A percentile compares a stretch with the other conserved stretches of the same genome.
These are phyloP conservation scores for Boletus sp. DNA, from an alignment of 768 basidiomycete genomes.

Conservation along the genomic window DNA sequence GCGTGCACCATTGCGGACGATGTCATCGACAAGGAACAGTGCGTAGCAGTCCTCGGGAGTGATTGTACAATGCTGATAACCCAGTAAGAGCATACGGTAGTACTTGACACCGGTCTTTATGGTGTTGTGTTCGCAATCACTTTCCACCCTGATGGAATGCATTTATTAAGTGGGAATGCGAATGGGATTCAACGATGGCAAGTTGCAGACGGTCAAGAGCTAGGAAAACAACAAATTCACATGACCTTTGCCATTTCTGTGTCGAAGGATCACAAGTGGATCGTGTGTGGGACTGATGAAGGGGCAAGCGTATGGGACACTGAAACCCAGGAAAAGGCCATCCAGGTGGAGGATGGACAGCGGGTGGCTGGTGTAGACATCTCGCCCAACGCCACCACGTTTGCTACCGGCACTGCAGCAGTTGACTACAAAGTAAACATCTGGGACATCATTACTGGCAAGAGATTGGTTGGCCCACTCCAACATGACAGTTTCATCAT, in stretches of 20 bases:
- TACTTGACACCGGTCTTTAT: neutral
- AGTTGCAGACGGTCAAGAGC: neutral
- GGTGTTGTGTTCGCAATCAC: no score
- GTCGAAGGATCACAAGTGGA: neutral
- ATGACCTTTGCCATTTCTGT: neutral
- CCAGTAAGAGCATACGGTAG: neutral
- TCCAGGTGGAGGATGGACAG: neutral
- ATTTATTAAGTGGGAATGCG: neutral
- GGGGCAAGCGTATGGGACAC: neutral
- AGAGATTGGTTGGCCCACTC: neutral
- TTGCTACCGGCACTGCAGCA: neutral
- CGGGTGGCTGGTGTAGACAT: neutral
- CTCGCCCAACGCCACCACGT: neutral
- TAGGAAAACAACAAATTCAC: neutral
- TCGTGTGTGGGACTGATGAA: neutral
- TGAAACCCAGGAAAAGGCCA: neutral
- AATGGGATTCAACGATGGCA: neutral
- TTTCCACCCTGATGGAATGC: neutral
- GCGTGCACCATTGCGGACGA: neutral
- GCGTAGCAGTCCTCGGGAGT: neutral
- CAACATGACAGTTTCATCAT: neutral
- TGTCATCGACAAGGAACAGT: neutral
- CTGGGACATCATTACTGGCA: neutral
- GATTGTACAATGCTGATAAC: neutral
- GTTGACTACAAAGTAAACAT: no score